These are phyloP conservation scores for Sporothrix luriei DNA, from an alignment of 2,329 filamentous ascomycete species.

Conservation along the genomic window DNA sequence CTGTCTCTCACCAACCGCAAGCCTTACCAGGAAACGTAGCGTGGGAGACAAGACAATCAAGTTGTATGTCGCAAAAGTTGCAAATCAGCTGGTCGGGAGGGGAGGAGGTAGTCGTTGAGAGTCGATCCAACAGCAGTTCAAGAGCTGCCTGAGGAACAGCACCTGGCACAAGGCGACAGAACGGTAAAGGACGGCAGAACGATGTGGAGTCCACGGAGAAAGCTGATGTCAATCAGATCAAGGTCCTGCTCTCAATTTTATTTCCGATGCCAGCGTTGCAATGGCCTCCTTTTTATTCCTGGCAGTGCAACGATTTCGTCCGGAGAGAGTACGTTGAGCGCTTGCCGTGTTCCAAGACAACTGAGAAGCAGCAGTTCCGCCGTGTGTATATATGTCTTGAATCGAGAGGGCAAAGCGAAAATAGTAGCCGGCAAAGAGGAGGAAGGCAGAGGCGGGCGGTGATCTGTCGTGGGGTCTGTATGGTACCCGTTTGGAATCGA, in stretches of 20 bases:
- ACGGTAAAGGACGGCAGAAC: not conserved
- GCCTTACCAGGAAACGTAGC: conserved; percentile 14
- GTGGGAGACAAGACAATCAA: not conserved
- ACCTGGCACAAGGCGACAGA: not conserved
- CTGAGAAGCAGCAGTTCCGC: not conserved
- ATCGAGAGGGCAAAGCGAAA: not conserved
- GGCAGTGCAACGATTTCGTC: not conserved
- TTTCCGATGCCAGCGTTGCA: conserved; percentile 22
- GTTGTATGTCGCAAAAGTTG: conserved; percentile 14
- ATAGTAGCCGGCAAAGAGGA: not conserved
- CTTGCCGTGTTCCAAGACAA: conserved; percentile 12
- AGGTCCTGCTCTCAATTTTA: conserved; percentile 19
- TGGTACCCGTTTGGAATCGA: conserved; percentile 1
- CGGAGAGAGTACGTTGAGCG: not conserved
- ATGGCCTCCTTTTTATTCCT: not conserved
- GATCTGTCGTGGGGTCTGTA: not conserved
- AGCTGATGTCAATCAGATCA: conserved; percentile 15
- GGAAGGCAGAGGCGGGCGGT: conserved; percentile 3
- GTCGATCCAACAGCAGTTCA: not conserved
- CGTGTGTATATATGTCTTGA: not conserved
- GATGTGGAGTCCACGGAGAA: not conserved
- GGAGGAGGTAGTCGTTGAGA: not conserved
- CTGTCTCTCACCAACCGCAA: not conserved
- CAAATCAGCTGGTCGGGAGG: not conserved
- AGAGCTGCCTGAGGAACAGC: not conserved